A percentile compares a stretch with the other conserved stretches of the same genome.
Evolutionary conservation across 2,329 filamentous ascomycete genomes (phyloP).

Genomic region (Zymoseptoria tritici): DNA sequence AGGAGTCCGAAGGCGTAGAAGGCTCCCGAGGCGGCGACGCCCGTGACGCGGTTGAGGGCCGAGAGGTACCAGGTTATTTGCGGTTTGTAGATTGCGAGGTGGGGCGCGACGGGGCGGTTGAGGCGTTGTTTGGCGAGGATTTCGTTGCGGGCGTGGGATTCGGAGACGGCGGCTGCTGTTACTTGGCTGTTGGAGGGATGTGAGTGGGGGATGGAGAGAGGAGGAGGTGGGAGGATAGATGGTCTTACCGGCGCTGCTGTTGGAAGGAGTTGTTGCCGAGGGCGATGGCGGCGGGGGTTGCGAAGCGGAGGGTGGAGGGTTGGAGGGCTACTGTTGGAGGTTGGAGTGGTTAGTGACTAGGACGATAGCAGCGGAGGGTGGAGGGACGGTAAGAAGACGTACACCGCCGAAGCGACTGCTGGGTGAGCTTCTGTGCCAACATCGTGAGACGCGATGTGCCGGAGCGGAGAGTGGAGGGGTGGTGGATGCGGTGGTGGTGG

Average conservation of each 20-base stretch:
- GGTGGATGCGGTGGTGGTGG: conserved; percentile 5
- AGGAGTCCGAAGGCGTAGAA: conserved; percentile 74
- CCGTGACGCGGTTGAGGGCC: conserved; percentile 78
- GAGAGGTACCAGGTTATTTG: conserved; percentile 78
- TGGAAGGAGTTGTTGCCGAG: conserved; percentile 33
- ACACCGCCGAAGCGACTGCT: conserved; percentile 35
- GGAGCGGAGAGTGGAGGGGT: conserved; percentile 8
- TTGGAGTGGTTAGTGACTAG: background rate
- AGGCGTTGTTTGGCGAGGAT: conserved; percentile 78
- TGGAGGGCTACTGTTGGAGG: conserved; percentile 35
- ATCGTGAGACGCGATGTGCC: conserved; percentile 26
- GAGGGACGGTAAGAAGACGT: conserved; percentile 1
- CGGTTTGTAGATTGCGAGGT: conserved; percentile 77
- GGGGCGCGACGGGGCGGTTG: conserved; percentile 73
- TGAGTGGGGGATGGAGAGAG: background rate
- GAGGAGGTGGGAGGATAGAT: conserved; percentile 1
- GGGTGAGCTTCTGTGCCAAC: conserved; percentile 38
- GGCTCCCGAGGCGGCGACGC: conserved; percentile 59
- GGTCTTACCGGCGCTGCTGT: conserved; percentile 39
- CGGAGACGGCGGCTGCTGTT: conserved; percentile 51
- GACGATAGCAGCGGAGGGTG: conserved; percentile 9
- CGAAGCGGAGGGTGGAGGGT: conserved; percentile 40
- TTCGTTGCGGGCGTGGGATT: conserved; percentile 44
- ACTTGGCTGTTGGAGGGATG: conserved; percentile 32
- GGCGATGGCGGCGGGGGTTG: conserved; percentile 37